Conservation (phyloP, 345 rosid genomes). For the Salix brachista region DNA sequence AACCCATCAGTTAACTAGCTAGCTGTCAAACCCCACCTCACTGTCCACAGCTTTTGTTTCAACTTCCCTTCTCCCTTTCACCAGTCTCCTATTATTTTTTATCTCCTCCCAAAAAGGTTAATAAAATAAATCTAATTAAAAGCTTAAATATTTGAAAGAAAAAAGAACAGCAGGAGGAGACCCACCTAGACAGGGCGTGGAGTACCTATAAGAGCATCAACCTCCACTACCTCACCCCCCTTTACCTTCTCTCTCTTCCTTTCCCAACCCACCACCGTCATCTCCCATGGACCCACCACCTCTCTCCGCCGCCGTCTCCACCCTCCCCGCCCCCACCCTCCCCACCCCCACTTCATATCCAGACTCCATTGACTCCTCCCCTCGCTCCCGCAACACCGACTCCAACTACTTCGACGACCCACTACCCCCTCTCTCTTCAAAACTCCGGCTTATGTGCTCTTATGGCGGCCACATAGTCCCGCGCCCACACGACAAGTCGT, state of each 20-base stretch:
- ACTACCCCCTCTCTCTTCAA: conserved; percentile 37
- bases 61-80: background rate
- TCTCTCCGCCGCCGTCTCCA: conserved; percentile 16
- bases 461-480: conserved; percentile 89
- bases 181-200: conserved; percentile 2
- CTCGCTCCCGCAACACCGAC: conserved; percentile 77
- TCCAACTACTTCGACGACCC: conserved; percentile 53
- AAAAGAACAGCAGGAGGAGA: conserved; percentile 6
- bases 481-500: conserved; percentile 81
- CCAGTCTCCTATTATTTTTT: background rate
- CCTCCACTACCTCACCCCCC: background rate
- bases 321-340: conserved; percentile 15
- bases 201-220: conserved; percentile 24
- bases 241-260: background rate
- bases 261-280: conserved; percentile 22
- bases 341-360: conserved; percentile 29
- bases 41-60: background rate
- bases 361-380: conserved; percentile 69
- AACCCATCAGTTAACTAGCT: background rate
- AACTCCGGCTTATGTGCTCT: conserved; percentile 91
- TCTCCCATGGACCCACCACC: conserved; percentile 10
- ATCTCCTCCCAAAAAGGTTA: background rate
- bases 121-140: background rate
- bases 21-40: too few species aligned
- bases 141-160: background rate